These are phyloP conservation scores for Chaetomium sp. DNA, from an alignment of 2,329 filamentous ascomycete genomes.

Conservation along the genomic window DNA sequence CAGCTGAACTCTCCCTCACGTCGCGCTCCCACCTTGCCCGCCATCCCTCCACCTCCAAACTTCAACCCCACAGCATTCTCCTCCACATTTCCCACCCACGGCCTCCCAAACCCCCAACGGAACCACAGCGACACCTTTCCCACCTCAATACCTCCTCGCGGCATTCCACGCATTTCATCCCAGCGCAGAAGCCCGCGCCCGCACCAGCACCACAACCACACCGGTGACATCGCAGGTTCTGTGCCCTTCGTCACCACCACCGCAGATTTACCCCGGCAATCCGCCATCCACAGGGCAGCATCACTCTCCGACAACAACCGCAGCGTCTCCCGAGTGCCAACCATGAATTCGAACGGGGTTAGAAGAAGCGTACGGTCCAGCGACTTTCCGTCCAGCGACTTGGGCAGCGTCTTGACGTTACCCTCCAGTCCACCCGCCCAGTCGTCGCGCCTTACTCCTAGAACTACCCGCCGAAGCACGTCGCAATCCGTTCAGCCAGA, in stretches of 20 bases:
- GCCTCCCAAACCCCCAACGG: slow-evolving; percentile 13
- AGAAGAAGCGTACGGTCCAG: slow-evolving; percentile 3
- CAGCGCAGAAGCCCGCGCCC: slow-evolving; percentile 18
- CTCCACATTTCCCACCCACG: slow-evolving; percentile 4
- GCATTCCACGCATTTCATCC: slow-evolving; percentile 27
- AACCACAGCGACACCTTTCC: slow-evolving; percentile 29
- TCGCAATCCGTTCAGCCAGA: slow-evolving; percentile 7
- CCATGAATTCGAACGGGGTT: slow-evolving; percentile 17
- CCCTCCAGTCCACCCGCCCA: slow-evolving; percentile 9
- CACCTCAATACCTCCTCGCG: slow-evolving; percentile 22
- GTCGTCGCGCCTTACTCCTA: background rate
- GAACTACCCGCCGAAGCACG: background rate
- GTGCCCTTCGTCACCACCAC: background rate
- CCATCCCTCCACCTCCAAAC: background rate
- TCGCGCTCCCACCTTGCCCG: background rate
- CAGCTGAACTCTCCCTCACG: background rate
- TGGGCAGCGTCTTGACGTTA: slow-evolving; percentile 16
- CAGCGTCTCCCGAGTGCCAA: background rate
- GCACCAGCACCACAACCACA: background rate
- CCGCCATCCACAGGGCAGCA: background rate
- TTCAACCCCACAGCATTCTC: slow-evolving; percentile 6
- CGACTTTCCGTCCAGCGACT: slow-evolving; percentile 16
- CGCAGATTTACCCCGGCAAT: background rate
- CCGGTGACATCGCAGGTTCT: background rate
- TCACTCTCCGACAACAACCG: background rate